Conservation (phyloP, 1,284 basidiomycete genomes). For the Puccinia horiana region DNA sequence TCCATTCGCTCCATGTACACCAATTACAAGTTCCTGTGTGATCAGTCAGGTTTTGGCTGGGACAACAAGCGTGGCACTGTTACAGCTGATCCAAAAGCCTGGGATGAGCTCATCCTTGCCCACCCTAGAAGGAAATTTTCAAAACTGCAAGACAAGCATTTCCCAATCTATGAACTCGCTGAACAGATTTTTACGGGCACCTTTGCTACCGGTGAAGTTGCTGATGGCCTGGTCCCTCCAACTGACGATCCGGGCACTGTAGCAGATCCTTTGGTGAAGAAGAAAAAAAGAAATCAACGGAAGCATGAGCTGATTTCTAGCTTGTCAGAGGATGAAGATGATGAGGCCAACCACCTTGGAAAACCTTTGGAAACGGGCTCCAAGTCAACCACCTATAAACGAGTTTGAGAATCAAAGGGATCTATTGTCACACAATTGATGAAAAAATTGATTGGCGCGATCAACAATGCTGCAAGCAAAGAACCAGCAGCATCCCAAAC, state of each 20-base stretch:
- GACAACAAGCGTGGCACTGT: neutral
- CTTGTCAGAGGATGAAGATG: too few relatives aligned
- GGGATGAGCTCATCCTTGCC: neutral
- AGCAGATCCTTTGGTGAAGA: neutral
- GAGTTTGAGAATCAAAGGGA: neutral
- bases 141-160: too few relatives aligned
- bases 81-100: neutral
- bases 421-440: too few relatives aligned
- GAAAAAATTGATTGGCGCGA: neutral
- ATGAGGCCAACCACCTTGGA: too few relatives aligned
- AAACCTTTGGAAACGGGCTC: too few relatives aligned
- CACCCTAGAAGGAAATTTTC: neutral
- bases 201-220: neutral
- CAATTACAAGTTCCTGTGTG: slow-evolving; percentile 1
- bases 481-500: too few relatives aligned
- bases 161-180: too few relatives aligned
- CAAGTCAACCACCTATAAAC: neutral
- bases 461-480: neutral
- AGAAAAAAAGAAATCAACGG: too few relatives aligned
- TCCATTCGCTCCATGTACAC: neutral
- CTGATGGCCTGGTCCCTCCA: too few relatives aligned
- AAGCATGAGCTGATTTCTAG: too few relatives aligned
- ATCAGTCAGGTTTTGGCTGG: slow-evolving; percentile 6
- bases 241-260: neutral
- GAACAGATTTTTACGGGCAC: neutral